These are phyloP conservation scores for Talaromyces albobiverticillius DNA, from an alignment of 2,329 filamentous ascomycete species.

Conservation along the genomic window DNA sequence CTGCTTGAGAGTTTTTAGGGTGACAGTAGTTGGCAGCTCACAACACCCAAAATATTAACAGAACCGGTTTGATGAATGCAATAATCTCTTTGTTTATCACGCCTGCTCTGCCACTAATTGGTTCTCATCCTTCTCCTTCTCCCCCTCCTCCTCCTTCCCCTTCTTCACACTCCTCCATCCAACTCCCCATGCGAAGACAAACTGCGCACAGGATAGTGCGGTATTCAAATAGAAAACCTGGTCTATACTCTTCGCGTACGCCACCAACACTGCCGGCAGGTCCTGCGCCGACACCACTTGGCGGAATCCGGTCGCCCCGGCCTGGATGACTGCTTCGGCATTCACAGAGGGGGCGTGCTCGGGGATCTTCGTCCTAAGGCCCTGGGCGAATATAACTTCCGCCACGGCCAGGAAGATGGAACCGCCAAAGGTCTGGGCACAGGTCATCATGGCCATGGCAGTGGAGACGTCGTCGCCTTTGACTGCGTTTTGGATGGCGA, in stretches of 20 bases:
- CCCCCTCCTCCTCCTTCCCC: not conserved
- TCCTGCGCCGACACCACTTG: conserved; percentile 32
- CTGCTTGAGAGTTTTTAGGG: too few species aligned
- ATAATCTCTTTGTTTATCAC: too few species aligned
- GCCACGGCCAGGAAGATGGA: conserved; percentile 64
- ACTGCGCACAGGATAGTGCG: conserved; percentile 13
- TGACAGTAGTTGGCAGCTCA: too few species aligned
- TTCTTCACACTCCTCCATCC: conserved; percentile 22
- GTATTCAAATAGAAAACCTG: conserved; percentile 20
- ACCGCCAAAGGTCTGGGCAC: conserved; percentile 65
- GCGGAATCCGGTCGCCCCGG: conserved; percentile 44
- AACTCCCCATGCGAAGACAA: conserved; percentile 20
- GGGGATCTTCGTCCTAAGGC: conserved; percentile 53
- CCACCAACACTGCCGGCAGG: conserved; percentile 31
- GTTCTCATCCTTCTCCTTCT: not conserved
- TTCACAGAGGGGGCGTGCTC: conserved; percentile 39
- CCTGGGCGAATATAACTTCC: conserved; percentile 67
- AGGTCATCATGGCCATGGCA: conserved; percentile 44
- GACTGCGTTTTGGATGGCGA: conserved; percentile 40
- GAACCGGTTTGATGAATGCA: too few species aligned
- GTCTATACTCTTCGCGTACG: conserved; percentile 26
- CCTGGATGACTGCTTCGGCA: conserved; percentile 32
- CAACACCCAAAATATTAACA: too few species aligned
- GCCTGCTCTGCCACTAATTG: not conserved
- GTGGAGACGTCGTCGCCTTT: conserved; percentile 33